Conservation (phyloP, 2,329 filamentous ascomycete species). For the Microcyclospora tardicrescens region DNA sequence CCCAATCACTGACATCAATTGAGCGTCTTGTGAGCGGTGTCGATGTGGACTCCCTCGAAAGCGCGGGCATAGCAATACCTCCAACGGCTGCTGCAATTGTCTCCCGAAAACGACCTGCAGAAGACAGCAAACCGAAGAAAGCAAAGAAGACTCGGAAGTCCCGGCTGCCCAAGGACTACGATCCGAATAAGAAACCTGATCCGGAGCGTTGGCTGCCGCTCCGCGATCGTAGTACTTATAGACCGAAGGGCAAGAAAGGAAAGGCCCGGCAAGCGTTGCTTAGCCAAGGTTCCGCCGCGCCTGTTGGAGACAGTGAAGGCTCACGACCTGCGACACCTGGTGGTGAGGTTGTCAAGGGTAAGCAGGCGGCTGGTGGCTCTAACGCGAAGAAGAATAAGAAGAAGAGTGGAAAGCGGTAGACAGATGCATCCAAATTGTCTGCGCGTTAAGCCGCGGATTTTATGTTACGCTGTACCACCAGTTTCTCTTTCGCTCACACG, state of each 20-base stretch:
- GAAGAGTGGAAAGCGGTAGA: conserved; percentile 7
- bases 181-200: conserved; percentile 67
- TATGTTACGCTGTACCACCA: too few species aligned
- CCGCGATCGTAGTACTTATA: conserved; percentile 75
- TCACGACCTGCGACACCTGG: conserved; percentile 21
- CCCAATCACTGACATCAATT: conserved; percentile 48
- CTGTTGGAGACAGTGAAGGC: conserved; percentile 43
- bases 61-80: conserved; percentile 47
- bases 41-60: conserved; percentile 50
- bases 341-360: conserved; percentile 33
- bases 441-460: too few species aligned
- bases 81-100: conserved; percentile 10
- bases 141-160: conserved; percentile 46
- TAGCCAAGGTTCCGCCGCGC: conserved; percentile 76
- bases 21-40: conserved; percentile 48
- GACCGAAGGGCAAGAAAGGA: conserved; percentile 81
- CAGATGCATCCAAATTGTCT: too few species aligned
- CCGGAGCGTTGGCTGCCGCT: conserved; percentile 89
- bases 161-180: conserved; percentile 59
- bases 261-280: conserved; percentile 53
- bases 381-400: conserved; percentile 30
- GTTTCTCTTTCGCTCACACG: too few species aligned
- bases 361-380: conserved; percentile 19
- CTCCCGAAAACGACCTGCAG: conserved; percentile 38
- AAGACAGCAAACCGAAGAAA: conserved; percentile 35